A percentile compares a stretch with the other conserved stretches of the same genome.
Evolutionary conservation across 805 yeast genomes (phyloP).

Genomic region (Schwanniomyces sp.): DNA sequence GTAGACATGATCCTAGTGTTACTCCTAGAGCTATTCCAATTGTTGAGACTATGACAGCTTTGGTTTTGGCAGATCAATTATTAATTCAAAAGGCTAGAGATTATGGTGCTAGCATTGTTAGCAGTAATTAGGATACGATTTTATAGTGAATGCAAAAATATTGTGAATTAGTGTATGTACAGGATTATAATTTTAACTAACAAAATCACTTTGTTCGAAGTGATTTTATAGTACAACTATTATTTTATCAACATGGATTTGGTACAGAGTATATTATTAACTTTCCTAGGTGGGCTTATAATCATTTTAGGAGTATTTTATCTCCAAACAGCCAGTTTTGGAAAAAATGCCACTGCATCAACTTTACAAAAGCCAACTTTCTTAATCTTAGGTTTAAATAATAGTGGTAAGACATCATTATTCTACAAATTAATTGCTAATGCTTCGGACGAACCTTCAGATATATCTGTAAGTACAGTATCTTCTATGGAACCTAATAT

Average conservation of each 20-base stretch:
- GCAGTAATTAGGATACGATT: not conserved
- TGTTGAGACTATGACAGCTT: conserved; percentile 98
- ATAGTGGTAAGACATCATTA: conserved; percentile 66
- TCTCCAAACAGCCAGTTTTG: conserved; percentile 18
- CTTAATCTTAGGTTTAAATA: conserved; percentile 63
- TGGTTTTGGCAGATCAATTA: conserved; percentile 83
- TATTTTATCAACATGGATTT: conserved; percentile 21
- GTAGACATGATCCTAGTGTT: conserved; percentile 98
- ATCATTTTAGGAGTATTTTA: conserved; percentile 21
- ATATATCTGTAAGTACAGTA: conserved; percentile 23
- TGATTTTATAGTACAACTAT: not conserved
- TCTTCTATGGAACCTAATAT: conserved; percentile 40
- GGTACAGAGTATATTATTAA: conserved; percentile 21
- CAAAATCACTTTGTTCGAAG: not conserved
- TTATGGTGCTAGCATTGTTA: conserved; percentile 14
- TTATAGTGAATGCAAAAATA: not conserved
- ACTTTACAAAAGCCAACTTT: conserved; percentile 49
- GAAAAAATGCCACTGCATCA: conserved; percentile 10
- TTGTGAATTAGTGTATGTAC: not conserved
- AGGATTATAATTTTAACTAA: not conserved
- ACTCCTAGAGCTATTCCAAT: conserved; percentile 98
- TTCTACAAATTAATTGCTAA: conserved; percentile 31
- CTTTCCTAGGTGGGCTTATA: conserved; percentile 26
- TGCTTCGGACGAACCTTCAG: conserved; percentile 11
- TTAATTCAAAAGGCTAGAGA: conserved; percentile 87